These are phyloP conservation scores for Nannochloris sp. DNA, from an alignment of 139 green algal genomes.

Conservation along the genomic window DNA sequence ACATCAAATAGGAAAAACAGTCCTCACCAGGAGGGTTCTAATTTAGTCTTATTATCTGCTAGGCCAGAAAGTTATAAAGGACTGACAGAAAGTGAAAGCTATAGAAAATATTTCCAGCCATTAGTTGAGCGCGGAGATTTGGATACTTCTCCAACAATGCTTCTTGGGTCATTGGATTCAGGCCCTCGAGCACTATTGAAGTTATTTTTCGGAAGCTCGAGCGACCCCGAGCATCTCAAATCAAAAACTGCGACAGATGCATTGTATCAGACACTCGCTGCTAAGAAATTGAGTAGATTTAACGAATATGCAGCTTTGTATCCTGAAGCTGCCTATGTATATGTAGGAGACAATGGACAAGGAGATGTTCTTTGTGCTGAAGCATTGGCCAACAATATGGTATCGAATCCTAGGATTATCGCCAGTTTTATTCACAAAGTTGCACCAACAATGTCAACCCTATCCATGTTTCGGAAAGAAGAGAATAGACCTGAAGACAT, in stretches of 20 bases:
- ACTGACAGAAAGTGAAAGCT: conserved; percentile 31
- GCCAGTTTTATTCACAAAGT: conserved; percentile 39
- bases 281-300: conserved; percentile 42
- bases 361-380: conserved; percentile 51
- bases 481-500: conserved; percentile 14
- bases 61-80: conserved; percentile 44
- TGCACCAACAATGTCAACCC: conserved; percentile 10
- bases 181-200: conserved; percentile 25
- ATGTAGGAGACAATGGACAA: conserved; percentile 59
- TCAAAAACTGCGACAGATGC: not conserved
- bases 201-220: not conserved
- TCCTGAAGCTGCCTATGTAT: conserved; percentile 48
- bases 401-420: conserved; percentile 19
- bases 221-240: not conserved
- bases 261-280: conserved; percentile 36
- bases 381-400: conserved; percentile 20
- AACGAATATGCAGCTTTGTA: conserved; percentile 43
- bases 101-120: conserved; percentile 42
- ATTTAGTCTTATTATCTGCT: conserved; percentile 52
- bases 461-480: conserved; percentile 20
- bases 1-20: no score
- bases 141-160: conserved; percentile 40
- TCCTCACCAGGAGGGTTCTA: conserved; percentile 30
- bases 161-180: conserved; percentile 38
- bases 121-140: conserved; percentile 32